Percentiles rank a stretch among this genome's conserved stretches.
These are phyloP conservation scores for Wakefieldia striispora DNA, from an alignment of 768 basidiomycete genomes.

Conservation along the genomic window DNA sequence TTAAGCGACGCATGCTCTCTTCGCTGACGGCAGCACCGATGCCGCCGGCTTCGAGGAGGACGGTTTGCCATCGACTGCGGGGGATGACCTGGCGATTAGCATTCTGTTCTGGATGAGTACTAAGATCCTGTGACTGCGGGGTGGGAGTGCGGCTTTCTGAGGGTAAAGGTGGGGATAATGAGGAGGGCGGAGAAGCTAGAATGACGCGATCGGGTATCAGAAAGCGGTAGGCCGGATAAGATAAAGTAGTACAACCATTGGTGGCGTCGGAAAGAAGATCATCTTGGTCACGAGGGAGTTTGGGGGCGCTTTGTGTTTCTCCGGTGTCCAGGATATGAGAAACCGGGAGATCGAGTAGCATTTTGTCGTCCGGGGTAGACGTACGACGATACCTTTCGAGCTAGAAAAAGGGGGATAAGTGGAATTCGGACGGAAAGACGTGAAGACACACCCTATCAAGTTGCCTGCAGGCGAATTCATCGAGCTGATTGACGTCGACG, in stretches of 20 bases:
- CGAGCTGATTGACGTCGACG: constrained; percentile 68
- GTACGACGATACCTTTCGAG: constrained; percentile 50
- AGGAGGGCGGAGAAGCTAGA: constrained; percentile 3
- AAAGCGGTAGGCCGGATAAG: constrained; percentile 3
- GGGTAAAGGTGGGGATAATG: background rate
- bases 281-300: background rate
- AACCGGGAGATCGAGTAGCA: constrained; percentile 22
- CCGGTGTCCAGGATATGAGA: background rate
- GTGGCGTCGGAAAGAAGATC: background rate
- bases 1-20: constrained; percentile 82
- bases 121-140: constrained; percentile 19
- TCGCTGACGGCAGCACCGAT: constrained; percentile 86
- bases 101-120: constrained; percentile 16
- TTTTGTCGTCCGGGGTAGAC: constrained; percentile 32
- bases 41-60: constrained; percentile 84
- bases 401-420: constrained; percentile 26
- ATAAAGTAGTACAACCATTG: constrained; percentile 4
- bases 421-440: background rate
- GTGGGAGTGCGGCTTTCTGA: constrained; percentile 22
- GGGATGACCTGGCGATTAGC: constrained; percentile 54
- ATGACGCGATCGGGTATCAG: background rate
- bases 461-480: constrained; percentile 87
- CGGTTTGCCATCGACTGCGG: constrained; percentile 82
- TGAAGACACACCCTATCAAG: constrained; percentile 67
- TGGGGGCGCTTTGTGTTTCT: background rate